Percentiles rank a stretch among this genome's conserved stretches.
Conservation (phyloP, 2,329 filamentous ascomycete species). For the Hymenoscyphus fraxineus region DNA sequence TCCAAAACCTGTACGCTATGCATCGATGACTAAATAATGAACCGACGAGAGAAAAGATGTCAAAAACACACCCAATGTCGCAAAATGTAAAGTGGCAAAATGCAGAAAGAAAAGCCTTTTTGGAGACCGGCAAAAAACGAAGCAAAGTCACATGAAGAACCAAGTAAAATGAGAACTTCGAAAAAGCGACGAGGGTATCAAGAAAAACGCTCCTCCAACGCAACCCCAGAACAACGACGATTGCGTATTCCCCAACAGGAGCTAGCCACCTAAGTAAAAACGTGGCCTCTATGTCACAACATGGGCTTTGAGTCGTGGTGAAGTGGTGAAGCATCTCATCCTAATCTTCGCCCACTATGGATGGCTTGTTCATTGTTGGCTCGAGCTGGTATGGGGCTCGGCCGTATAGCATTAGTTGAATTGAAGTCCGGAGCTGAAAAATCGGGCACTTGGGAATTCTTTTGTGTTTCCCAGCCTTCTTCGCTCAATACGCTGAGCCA, state of each 20-base stretch:
- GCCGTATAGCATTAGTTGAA: conserved; percentile 28
- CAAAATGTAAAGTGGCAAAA: conserved; percentile 13
- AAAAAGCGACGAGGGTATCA: conserved; percentile 27
- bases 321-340: conserved; percentile 23
- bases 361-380: conserved; percentile 35
- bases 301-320: background rate
- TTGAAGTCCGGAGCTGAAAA: conserved; percentile 31
- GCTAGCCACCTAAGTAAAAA: background rate
- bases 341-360: conserved; percentile 34
- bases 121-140: conserved; percentile 5
- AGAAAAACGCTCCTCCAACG: conserved; percentile 16
- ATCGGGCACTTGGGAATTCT: conserved; percentile 23
- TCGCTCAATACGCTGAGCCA: conserved; percentile 87
- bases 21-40: conserved; percentile 18
- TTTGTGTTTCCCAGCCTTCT: conserved; percentile 56
- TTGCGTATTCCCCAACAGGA: background rate
- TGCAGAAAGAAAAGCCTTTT: conserved; percentile 25
- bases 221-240: background rate
- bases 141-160: conserved; percentile 14
- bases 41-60: conserved; percentile 8
- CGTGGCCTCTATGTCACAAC: background rate
- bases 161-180: conserved; percentile 14
- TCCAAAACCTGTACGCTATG: conserved; percentile 26
- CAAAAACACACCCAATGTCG: background rate
- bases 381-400: conserved; percentile 30